Base-by-base conservation (phyloP, 306 rosid genomes). In the Malus sieversii region DNA sequence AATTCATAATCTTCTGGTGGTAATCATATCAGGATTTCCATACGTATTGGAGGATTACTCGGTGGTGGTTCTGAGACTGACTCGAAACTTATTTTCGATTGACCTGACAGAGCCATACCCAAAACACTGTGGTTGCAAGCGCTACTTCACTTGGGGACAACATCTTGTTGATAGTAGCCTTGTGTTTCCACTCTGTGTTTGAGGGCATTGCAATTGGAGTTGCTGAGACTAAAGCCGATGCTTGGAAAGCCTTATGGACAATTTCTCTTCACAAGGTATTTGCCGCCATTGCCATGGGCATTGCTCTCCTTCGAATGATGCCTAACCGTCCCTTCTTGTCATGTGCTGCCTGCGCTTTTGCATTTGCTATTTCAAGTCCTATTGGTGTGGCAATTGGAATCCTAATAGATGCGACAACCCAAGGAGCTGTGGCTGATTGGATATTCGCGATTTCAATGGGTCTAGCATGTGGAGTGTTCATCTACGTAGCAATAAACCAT, bases 241-340 rank as follows among this genome's bases (percentile, higher is more conserved):
- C 98, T 6, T 93, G 98, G 98, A 91, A 83, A 79, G 93, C 93
- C 23, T 87, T 93, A 38, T 93, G 98, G 97, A 93, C 98, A 32
- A 93, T 93, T 59, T 86, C 88, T 66, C 80, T 93, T 55, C 96
- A 88, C 88, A 91, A 92, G 87, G 74, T 89, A 45, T 90, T 90
- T 76, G 97, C 97, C 63, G 97, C 96, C 58, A 84, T 92, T 60
- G 91, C 96, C 22, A 92, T 92, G 97, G 97, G 96, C 4, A 92
- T 92, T 46, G 96, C 97, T n/a, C 97, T 92, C 63, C 97, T 92
- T 10, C 81, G 93, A 7, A 92, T 87, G 91, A 80, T 87, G 12
- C 97, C 97, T 2, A 65, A 90, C 70, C 86, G 92, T 0, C 90
- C 96, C 51, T 18, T 90, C 4, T 51, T 90, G 22, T 86, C 93